These are phyloP conservation scores for Tricholoma saponaceum DNA, from an alignment of 768 basidiomycete genomes.

Conservation along the genomic window DNA sequence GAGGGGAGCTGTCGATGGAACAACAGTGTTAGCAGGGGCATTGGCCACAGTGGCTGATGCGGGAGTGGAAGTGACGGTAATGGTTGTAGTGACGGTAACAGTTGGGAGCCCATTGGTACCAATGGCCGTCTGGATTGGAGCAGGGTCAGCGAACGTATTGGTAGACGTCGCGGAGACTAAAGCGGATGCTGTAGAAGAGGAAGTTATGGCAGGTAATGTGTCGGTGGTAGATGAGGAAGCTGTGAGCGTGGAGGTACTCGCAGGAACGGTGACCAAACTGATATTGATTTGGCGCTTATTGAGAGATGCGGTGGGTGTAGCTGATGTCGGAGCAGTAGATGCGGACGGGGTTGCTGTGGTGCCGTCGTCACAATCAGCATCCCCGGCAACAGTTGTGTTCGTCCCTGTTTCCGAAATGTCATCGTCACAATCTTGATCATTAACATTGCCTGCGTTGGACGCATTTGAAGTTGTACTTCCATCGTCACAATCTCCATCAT, in stretches of 20 bases:
- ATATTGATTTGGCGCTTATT: conserved; percentile 16
- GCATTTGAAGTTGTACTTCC: background rate
- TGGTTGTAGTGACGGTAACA: conserved; percentile 30
- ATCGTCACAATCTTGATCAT: conserved; percentile 11
- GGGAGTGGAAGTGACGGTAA: conserved; percentile 14
- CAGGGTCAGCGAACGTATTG: conserved; percentile 5
- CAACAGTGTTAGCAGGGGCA: background rate
- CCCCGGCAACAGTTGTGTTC: background rate
- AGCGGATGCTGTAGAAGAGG: conserved; percentile 2
- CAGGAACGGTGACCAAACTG: conserved; percentile 3
- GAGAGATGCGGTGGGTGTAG: conserved; percentile 10
- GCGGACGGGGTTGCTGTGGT: conserved; percentile 8
- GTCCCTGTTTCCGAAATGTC: background rate
- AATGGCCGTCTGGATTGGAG: conserved; percentile 17
- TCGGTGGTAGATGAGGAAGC: conserved; percentile 7
- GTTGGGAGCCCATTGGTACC: conserved; percentile 31
- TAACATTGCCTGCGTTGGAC: conserved; percentile 4
- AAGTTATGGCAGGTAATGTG: conserved; percentile 8
- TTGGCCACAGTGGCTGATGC: conserved; percentile 2
- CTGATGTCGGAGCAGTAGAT: conserved; percentile 4
- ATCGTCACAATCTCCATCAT: background rate
- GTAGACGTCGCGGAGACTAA: conserved; percentile 12
- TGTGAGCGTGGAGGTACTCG: conserved; percentile 1
- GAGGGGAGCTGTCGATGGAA: background rate
- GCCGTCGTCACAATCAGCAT: conserved; percentile 5